These are phyloP conservation scores for Apodospora peruviana DNA, from an alignment of 495 filamentous ascomycete species.

Conservation along the genomic window DNA sequence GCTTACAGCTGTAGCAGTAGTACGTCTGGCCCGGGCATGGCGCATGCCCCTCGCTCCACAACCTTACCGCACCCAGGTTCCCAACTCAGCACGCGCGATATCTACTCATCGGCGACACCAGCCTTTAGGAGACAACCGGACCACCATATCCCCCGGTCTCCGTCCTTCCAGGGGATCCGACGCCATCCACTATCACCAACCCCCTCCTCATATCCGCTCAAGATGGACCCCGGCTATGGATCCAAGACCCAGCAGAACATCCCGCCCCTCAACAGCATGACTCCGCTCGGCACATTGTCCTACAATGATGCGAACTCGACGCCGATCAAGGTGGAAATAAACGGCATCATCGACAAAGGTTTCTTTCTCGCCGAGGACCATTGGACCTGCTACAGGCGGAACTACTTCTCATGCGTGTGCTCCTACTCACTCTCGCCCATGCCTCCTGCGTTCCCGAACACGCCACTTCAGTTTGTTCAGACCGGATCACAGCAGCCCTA, in stretches of 20 bases:
- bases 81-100: conserved; percentile 42
- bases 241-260: conserved; percentile 37
- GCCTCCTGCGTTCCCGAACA: conserved; percentile 28
- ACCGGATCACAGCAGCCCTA: conserved; percentile 33
- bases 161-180: conserved; percentile 40
- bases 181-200: conserved; percentile 49
- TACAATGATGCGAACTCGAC: conserved; percentile 50
- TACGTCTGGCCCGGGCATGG: conserved; percentile 47
- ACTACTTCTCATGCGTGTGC: conserved; percentile 89
- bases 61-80: conserved; percentile 43
- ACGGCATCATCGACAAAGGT: conserved; percentile 85
- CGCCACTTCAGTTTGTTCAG: conserved; percentile 34
- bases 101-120: conserved; percentile 44
- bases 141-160: conserved; percentile 43
- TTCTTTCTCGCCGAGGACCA: conserved; percentile 82
- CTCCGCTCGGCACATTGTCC: conserved; percentile 51
- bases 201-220: conserved; percentile 38
- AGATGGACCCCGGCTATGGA: conserved; percentile 41
- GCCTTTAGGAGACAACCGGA: conserved; percentile 42
- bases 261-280: conserved; percentile 58
- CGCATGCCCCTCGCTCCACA: conserved; percentile 48
- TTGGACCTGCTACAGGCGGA: conserved; percentile 94
- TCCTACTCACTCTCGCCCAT: conserved; percentile 63
- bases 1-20: conserved; percentile 41
- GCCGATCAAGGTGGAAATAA: conserved; percentile 66